Evolutionary conservation across 2,329 filamentous ascomycete species (phyloP), one percentile per base, ranked within the genome.

Genomic region (Ceratocystis papillata): DNA sequence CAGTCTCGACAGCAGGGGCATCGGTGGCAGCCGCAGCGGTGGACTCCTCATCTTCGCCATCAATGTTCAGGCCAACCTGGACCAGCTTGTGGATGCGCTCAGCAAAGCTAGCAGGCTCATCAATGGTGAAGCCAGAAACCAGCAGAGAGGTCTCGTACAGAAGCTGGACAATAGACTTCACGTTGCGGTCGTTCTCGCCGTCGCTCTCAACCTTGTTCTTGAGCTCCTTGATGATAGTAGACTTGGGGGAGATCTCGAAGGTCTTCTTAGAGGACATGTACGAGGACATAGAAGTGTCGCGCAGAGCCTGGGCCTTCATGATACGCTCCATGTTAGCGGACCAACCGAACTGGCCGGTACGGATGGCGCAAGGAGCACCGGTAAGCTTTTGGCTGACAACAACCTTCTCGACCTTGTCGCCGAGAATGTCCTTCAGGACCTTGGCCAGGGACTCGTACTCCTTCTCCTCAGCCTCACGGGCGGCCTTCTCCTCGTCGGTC

Each of bases 231-330:
- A 99, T 87, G 79, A 99, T 99, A 71, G 90, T 77, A 74, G 90
- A 96, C 85, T 94, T 93, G 78, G 94, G 94, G n/a, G 94, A 97
- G 80, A 99, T 97, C 84, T 99, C 94, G 73, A 99, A 97, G 41
- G 94, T 99, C 90, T 99, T 99, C 92, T 99, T 99, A 77, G 93
- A 97, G 71, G 90, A 95, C 94, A 99, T 99, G 89, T 99, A 99
- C 74, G 90, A 96, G 80, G 86, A 90, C 94, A 99, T 99, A 75
- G 92, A 96, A 72, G 94, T 99, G 82, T 99, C 94, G 82, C 94
- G 94, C 75, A 99, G 93, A 75, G 94, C 94, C 84, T 99, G 94
- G 33, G 94, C 94, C 88, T 99, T 99, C 94, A 99, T 99, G 87
- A 99, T 99, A 84, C 94, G 94, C 86, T 99, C 94, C 94, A 99